A percentile compares a stretch with the other conserved stretches of the same genome.
Evolutionary conservation across 768 basidiomycete genomes (phyloP).

Genomic region (Mycena indigotica): DNA sequence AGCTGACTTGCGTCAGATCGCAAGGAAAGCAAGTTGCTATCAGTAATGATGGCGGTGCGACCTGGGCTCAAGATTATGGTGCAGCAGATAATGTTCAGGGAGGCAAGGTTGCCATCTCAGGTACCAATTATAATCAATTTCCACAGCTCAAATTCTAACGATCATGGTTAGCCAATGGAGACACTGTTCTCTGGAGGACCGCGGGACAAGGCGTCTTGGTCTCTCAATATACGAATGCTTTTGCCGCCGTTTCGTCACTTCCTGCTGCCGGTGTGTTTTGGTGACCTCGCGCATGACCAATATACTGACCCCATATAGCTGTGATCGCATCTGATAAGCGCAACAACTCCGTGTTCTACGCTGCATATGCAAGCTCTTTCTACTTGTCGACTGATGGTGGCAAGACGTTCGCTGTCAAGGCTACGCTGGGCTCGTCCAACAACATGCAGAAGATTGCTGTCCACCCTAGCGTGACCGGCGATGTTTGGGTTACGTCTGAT

Average conservation of each 20-base stretch:
- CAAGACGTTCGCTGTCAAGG: slow-evolving; percentile 48
- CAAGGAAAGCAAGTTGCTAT: slow-evolving; percentile 58
- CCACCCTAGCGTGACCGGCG: slow-evolving; percentile 55
- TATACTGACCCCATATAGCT: slow-evolving; percentile 20
- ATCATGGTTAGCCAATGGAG: slow-evolving; percentile 54
- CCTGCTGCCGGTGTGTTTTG: slow-evolving; percentile 40
- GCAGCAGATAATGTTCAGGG: slow-evolving; percentile 51
- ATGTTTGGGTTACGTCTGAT: slow-evolving; percentile 67
- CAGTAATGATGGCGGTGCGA: slow-evolving; percentile 52
- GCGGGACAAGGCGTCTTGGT: slow-evolving; percentile 50
- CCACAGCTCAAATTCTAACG: slow-evolving; percentile 17
- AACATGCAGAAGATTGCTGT: slow-evolving; percentile 55
- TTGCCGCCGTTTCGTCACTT: slow-evolving; percentile 51
- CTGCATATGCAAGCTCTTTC: slow-evolving; percentile 54
- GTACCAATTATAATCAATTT: slow-evolving; percentile 2
- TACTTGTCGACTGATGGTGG: slow-evolving; percentile 63
- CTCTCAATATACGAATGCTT: slow-evolving; percentile 52
- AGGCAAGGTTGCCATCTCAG: slow-evolving; percentile 23
- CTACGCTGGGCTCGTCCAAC: slow-evolving; percentile 50
- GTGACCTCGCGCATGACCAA: background rate
- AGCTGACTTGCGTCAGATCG: slow-evolving; percentile 29
- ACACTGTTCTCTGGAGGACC: slow-evolving; percentile 62
- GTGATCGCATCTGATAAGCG: slow-evolving; percentile 67
- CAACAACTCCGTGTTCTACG: slow-evolving; percentile 60
- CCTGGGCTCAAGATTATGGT: slow-evolving; percentile 54